These are phyloP conservation scores for Chlamydomonas reinhardtii DNA, from an alignment of 163 green algal species.

Conservation along the genomic window DNA sequence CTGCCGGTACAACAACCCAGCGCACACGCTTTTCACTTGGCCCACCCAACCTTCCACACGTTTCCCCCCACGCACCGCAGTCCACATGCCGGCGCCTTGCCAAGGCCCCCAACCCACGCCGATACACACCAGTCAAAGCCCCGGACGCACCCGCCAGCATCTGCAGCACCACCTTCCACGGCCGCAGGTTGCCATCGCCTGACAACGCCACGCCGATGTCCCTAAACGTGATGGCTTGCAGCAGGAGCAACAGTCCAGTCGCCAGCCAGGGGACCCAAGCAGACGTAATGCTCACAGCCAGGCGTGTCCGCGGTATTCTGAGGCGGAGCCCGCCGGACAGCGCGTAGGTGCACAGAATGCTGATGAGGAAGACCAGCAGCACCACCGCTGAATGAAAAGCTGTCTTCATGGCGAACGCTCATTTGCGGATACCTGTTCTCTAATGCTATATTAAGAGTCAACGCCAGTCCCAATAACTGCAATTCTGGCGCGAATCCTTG, in stretches of 20 bases:
- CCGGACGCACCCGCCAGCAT: not conserved
- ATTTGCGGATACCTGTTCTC: too few species aligned
- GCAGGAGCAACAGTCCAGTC: not conserved
- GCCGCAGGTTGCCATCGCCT: not conserved
- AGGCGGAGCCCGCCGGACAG: not conserved
- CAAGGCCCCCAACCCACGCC: too few species aligned
- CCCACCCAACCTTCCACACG: too few species aligned
- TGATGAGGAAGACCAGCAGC: conserved; percentile 12
- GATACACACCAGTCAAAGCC: too few species aligned
- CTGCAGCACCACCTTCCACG: not conserved
- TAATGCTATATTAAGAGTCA: too few species aligned
- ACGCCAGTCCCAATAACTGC: too few species aligned
- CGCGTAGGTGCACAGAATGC: not conserved
- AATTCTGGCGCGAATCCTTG: too few species aligned
- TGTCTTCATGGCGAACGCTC: not conserved
- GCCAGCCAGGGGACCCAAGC: conserved; percentile 20
- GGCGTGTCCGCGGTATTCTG: not conserved
- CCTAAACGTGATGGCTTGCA: not conserved
- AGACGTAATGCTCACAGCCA: not conserved
- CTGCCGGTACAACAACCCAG: too few species aligned
- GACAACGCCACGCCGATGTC: not conserved
- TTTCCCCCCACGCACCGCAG: too few species aligned
- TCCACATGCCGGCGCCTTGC: too few species aligned
- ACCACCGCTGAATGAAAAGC: conserved; percentile 7
- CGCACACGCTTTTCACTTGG: too few species aligned